A percentile compares a stretch with the other conserved stretches of the same genome.
Evolutionary conservation across 2,329 filamentous ascomycete species (phyloP).

Genomic region (Sclerotinia trifoliorum): DNA sequence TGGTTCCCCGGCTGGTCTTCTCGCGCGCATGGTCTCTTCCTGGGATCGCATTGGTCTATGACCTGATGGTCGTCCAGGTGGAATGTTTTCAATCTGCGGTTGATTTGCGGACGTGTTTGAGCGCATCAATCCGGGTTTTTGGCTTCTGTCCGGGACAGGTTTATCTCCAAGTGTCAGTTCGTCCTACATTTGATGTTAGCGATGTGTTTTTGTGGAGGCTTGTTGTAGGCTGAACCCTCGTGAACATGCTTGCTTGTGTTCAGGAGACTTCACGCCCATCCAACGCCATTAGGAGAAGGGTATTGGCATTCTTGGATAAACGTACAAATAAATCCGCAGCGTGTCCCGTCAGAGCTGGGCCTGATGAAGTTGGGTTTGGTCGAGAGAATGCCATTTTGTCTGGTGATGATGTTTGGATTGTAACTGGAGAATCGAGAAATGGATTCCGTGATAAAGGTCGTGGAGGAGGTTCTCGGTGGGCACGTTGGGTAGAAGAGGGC

Average conservation of each 20-base stretch:
- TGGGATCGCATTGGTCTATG: constrained; percentile 66
- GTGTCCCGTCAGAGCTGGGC: constrained; percentile 46
- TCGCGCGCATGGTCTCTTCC: constrained; percentile 60
- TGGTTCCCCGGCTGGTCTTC: constrained; percentile 45
- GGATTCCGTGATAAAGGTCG: constrained; percentile 72
- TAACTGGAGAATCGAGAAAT: constrained; percentile 60
- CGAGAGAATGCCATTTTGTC: constrained; percentile 50
- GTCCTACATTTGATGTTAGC: constrained; percentile 51
- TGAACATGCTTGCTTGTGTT: not conserved
- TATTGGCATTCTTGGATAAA: constrained; percentile 37
- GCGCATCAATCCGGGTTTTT: constrained; percentile 33
- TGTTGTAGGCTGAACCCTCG: not conserved
- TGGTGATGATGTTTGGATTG: constrained; percentile 39
- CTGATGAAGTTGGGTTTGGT: constrained; percentile 43
- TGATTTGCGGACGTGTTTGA: constrained; percentile 48
- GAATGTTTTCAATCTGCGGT: constrained; percentile 47
- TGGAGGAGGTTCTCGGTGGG: constrained; percentile 56
- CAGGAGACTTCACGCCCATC: not conserved
- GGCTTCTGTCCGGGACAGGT: constrained; percentile 43
- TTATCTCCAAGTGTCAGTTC: constrained; percentile 66
- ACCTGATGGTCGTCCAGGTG: constrained; percentile 41
- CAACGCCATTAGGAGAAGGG: not conserved
- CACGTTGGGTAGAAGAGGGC: constrained; percentile 46
- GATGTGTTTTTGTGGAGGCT: not conserved
- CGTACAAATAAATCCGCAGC: constrained; percentile 77